Conservation (phyloP, 371 early-diverging fungal species). For the Blastocladiella emersonii region DNA sequence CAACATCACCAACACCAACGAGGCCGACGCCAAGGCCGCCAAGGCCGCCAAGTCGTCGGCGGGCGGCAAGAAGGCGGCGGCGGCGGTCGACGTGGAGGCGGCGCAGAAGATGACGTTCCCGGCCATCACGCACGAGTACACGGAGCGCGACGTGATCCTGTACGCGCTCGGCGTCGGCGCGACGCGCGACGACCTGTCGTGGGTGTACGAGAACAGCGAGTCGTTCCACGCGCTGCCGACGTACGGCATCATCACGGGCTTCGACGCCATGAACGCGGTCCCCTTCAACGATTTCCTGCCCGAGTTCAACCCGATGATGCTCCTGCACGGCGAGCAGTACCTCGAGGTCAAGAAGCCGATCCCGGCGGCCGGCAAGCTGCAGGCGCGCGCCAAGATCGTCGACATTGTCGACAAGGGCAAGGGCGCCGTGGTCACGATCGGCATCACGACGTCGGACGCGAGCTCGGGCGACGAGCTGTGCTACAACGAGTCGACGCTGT, state of each 20-base stretch:
- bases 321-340: constrained; percentile 96
- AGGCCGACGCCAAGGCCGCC: constrained; percentile 16
- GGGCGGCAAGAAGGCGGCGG: constrained; percentile 15
- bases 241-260: constrained; percentile 79
- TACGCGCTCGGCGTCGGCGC: constrained; percentile 91
- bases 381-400: constrained; percentile 57
- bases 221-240: constrained; percentile 75
- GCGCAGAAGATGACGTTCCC: constrained; percentile 42
- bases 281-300: constrained; percentile 65
- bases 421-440: constrained; percentile 67
- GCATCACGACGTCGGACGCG: constrained; percentile 69
- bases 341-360: constrained; percentile 67
- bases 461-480: constrained; percentile 57
- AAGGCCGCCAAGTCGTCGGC: constrained; percentile 19
- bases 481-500: constrained; percentile 78
- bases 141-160: constrained; percentile 77
- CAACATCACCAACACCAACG: constrained; percentile 35
- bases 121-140: constrained; percentile 49
- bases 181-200: constrained; percentile 62
- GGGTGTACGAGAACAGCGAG: constrained; percentile 77
- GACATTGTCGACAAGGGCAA: constrained; percentile 95
- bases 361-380: constrained; percentile 64
- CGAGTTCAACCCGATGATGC: constrained; percentile 91
- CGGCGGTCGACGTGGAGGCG: constrained; percentile 44
- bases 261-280: constrained; percentile 45